Evolutionary conservation across 139 green algal genomes (phyloP), one percentile per base, ranked within the genome.

Genomic region (Micractinium sp.): DNA sequence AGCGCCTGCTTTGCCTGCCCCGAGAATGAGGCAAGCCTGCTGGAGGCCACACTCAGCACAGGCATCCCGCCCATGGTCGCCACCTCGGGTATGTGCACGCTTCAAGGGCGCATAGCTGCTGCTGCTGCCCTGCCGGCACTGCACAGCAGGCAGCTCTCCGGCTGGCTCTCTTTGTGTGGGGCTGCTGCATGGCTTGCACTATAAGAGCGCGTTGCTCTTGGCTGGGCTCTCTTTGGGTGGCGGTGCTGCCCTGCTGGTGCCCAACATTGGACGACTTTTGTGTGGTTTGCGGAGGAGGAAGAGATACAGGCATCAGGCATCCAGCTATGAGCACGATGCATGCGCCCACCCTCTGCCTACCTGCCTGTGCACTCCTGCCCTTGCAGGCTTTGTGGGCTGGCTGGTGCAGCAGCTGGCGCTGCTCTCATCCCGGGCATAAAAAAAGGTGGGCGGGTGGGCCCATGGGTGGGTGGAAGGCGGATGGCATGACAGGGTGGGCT

Each of bases 1-100:
- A 94, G 96, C 60, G 91, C 90, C 31, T 97, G 92, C n/a, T 97
- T 97, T 84, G 95, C 95, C 23, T 94, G 89, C 85, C 74, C 82
- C 19, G 90, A 83, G 12, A 97, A 96, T 85, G 94, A 95, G 75
- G 47, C 61, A 0, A 23, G 85, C 3, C 79, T 97, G 27, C 86
- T 93, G 38, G 77, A 39, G 33, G 66, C 94, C 7, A 56, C 85
- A 27, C 77, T 96, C 75, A 13, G 15, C 14, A 66, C 14, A 13
- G 89, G 89, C 27, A 39, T 77, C n/a, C n/a, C 29, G 23, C 60
- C 38, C 27, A 33, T 67, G 38, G 56, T 47, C 53, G 75, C 82
- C 35, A 79, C 19, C n/a, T 22, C 31, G 85, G 79, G 35, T 82
- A 35, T n/a, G n/a, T n/a, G n/a, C n/a, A n/a, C n/a, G n/a, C n/a